Base-by-base conservation (phyloP, 139 green algal genomes). In the Chlamydomonas incerta region DNA sequence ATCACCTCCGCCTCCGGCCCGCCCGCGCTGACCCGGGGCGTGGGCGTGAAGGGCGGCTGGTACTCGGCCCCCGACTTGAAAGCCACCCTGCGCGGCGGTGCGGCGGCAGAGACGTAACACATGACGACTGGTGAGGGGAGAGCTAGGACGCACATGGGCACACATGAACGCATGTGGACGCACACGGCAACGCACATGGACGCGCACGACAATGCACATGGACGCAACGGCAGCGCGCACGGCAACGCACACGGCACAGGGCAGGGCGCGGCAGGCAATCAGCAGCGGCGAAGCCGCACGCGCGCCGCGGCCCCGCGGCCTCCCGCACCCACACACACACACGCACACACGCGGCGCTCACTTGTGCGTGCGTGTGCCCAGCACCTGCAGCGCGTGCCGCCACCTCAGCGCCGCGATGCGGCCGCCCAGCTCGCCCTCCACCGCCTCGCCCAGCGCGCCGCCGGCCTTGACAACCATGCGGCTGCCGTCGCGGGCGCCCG, bases 321-420 rank as follows among this genome's bases (percentile, higher is more conserved):
- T 13, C 62, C 20, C 62, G 29, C 20, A 21, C 20, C 50, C 17
- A 85, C 79, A 50, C 79, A 76, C 63, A 26, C 13, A 47, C 26
- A 4, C 33, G 2, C 29, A 50, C 67, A 50, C 21, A 28, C 60
- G 28, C 3, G 5, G 24, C 24, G 10, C 20, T 67, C 75, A 85
- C 80, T 72, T 80, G 35, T 72, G 71, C 20, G 46, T 66, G 52
- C 74, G 66, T 0, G 82, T 87, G 46, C 88, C 84, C 80, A 92
- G 66, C 24, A 82, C 29, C 31, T 88, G 74, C 46, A 87, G 41
- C 6, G 86, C 89, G 52, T 90, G 89, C 79, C 87, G 89, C 91
- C 91, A 94, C 28, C 91, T 82, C 37, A 93, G 77, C 3, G 72
- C 83, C 0, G 88, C 86, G 31, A 94, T 80, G 75, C 91, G 90